Percentiles rank a stretch among this genome's conserved stretches.
These are phyloP conservation scores for Saccharomyces eubayanus DNA, from an alignment of 805 yeast species.

Conservation along the genomic window DNA sequence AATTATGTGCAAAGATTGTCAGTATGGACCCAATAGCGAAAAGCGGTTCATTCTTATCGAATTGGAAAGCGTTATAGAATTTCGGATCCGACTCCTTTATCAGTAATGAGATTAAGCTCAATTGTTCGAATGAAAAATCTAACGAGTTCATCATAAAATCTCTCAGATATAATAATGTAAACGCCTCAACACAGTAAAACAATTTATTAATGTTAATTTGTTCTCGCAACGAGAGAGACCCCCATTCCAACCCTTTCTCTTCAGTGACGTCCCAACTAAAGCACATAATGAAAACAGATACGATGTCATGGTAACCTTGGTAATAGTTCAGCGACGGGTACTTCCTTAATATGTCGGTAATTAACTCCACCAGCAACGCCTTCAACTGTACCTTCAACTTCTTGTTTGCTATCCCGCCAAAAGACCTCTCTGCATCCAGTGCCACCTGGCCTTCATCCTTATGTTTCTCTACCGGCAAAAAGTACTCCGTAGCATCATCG, in stretches of 20 bases:
- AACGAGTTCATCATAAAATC: constrained; percentile 79
- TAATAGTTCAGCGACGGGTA: constrained; percentile 65
- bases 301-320: constrained; percentile 91
- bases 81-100: constrained; percentile 41
- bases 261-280: constrained; percentile 23
- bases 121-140: constrained; percentile 55
- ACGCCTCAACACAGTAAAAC: constrained; percentile 41
- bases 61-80: constrained; percentile 30
- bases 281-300: constrained; percentile 53
- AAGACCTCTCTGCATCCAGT: constrained; percentile 71
- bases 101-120: constrained; percentile 57
- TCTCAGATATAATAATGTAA: constrained; percentile 57
- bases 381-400: constrained; percentile 19
- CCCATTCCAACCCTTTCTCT: not conserved
- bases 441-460: constrained; percentile 70
- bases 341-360: constrained; percentile 48
- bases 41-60: constrained; percentile 44
- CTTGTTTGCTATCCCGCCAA: constrained; percentile 30
- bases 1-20: constrained; percentile 72
- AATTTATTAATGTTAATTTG: constrained; percentile 24
- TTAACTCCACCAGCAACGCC: constrained; percentile 29
- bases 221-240: not conserved
- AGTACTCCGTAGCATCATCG: constrained; percentile 13
- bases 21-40: constrained; percentile 71
- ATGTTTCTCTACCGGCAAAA: constrained; percentile 30